Evolutionary conservation across 768 basidiomycete genomes (phyloP).

Genomic region (Leccinum truebloodii): DNA sequence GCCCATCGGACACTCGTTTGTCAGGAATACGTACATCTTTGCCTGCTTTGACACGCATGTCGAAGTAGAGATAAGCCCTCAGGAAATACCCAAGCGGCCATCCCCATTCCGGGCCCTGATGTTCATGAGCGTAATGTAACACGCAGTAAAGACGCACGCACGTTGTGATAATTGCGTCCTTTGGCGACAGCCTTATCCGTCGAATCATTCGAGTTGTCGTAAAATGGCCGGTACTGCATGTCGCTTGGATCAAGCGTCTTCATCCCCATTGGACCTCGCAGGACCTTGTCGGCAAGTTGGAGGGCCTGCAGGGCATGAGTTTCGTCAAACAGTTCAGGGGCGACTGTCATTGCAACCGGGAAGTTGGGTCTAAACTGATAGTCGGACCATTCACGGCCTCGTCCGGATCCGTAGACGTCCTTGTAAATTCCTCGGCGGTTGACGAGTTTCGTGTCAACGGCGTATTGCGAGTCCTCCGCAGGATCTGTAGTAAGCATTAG

Average conservation of each 20-base stretch:
- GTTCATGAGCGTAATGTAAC: slow-evolving; percentile 15
- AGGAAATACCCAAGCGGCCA: slow-evolving; percentile 97
- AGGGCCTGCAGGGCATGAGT: slow-evolving; percentile 79
- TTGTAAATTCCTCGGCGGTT: slow-evolving; percentile 97
- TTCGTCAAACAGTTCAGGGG: slow-evolving; percentile 90
- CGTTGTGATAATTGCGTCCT: slow-evolving; percentile 93
- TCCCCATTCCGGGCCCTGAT: slow-evolving; percentile 88
- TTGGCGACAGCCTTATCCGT: slow-evolving; percentile 84
- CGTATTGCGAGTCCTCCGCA: slow-evolving; percentile 67
- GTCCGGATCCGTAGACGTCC: slow-evolving; percentile 91
- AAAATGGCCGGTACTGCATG: slow-evolving; percentile 84
- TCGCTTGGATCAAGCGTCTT: slow-evolving; percentile 91
- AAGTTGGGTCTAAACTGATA: slow-evolving; percentile 95
- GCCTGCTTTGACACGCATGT: slow-evolving; percentile 64
- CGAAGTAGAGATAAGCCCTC: slow-evolving; percentile 90
- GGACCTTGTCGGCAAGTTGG: slow-evolving; percentile 72
- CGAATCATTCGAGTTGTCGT: slow-evolving; percentile 94
- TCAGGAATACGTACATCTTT: slow-evolving; percentile 54
- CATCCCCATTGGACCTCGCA: slow-evolving; percentile 93
- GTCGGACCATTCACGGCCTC: slow-evolving; percentile 91
- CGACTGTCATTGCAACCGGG: slow-evolving; percentile 95
- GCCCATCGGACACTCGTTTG: background rate
- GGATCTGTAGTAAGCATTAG: slow-evolving; percentile 50
- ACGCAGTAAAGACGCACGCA: slow-evolving; percentile 33
- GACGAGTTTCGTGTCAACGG: slow-evolving; percentile 66